A percentile compares a stretch with the other conserved stretches of the same genome.
phyloP scores from a whole-genome alignment of 2,329 filamentous ascomycete species.

The Trichophyton rubrum region DNA sequence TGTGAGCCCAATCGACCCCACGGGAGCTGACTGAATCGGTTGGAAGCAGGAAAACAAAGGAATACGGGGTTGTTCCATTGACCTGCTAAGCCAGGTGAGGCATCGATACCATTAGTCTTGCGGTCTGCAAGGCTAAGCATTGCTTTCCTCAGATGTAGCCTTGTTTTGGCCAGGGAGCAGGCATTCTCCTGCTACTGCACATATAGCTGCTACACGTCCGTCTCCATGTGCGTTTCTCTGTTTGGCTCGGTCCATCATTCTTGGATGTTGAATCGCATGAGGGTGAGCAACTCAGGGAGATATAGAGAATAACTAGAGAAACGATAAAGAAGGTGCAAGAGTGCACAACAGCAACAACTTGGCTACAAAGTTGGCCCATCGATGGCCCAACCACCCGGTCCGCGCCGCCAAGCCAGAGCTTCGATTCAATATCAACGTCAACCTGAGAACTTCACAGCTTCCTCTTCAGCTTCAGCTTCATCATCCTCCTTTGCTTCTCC shows the following conservation, averaged over 20 bases:
- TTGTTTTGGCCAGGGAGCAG: not conserved
- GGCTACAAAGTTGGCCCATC: not conserved
- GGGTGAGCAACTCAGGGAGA: no score
- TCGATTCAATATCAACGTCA: slow-evolving; percentile 8
- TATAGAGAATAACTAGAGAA: no score
- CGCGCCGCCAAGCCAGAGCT: slow-evolving; percentile 10
- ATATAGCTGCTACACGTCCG: not conserved
- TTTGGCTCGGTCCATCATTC: not conserved
- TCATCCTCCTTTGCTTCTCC: not conserved
- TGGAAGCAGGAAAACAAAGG: not conserved
- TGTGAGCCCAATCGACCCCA: not conserved
- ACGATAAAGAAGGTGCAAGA: not conserved
- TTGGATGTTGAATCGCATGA: not conserved
- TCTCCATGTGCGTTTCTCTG: not conserved
- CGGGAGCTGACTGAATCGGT: not conserved
- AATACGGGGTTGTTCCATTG: not conserved
- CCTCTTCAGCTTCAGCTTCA: slow-evolving; percentile 1
- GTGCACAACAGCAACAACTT: not conserved
- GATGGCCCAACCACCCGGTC: slow-evolving; percentile 6
- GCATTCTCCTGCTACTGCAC: not conserved
- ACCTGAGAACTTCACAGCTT: not conserved
- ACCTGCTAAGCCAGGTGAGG: not conserved
- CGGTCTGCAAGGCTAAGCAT: slow-evolving; percentile 1
- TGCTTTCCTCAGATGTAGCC: not conserved
- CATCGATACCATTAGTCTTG: not conserved